A percentile compares a stretch with the other conserved stretches of the same genome.
phyloP scores from a whole-genome alignment of 495 filamentous ascomycete genomes.

The Penicillium canariense region DNA sequence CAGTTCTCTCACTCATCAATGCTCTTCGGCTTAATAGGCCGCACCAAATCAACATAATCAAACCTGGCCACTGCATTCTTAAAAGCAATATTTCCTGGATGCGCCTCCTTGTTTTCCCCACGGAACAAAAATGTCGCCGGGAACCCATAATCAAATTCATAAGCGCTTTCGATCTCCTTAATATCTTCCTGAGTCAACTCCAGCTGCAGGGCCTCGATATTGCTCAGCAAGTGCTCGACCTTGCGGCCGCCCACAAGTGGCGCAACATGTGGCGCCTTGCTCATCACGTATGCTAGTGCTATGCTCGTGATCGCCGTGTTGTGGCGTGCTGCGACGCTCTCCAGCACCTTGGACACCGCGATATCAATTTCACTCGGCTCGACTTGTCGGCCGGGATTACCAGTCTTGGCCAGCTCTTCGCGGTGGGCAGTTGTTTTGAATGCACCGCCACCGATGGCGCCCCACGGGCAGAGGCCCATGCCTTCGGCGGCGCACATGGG shows the following conservation, averaged over 20 bases:
- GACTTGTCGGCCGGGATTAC: slow-evolving; percentile 22
- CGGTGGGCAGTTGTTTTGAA: slow-evolving; percentile 26
- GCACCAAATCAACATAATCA: slow-evolving; percentile 25
- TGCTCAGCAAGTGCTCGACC: slow-evolving; percentile 62
- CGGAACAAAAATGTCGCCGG: slow-evolving; percentile 50
- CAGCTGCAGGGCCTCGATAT: slow-evolving; percentile 64
- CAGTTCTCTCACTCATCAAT: slow-evolving; percentile 18
- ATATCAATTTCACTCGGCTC: slow-evolving; percentile 14
- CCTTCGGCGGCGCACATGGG: slow-evolving; percentile 63
- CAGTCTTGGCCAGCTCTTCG: slow-evolving; percentile 16
- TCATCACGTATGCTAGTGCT: slow-evolving; percentile 70
- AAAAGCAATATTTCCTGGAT: slow-evolving; percentile 15
- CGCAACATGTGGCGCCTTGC: slow-evolving; percentile 73
- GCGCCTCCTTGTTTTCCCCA: slow-evolving; percentile 19
- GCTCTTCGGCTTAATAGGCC: slow-evolving; percentile 17
- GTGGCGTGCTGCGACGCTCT: slow-evolving; percentile 57
- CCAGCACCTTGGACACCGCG: slow-evolving; percentile 54
- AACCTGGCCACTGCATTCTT: slow-evolving; percentile 20
- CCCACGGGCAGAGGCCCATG: slow-evolving; percentile 69
- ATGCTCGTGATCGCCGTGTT: slow-evolving; percentile 45
- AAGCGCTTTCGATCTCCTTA: slow-evolving; percentile 59
- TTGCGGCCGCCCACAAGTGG: slow-evolving; percentile 69
- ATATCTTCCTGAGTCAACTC: slow-evolving; percentile 59
- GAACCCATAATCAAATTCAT: slow-evolving; percentile 63
- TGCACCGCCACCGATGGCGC: slow-evolving; percentile 58